These are phyloP conservation scores for Psilocybe cyanescens DNA, from an alignment of 768 basidiomycete genomes.

Conservation along the genomic window DNA sequence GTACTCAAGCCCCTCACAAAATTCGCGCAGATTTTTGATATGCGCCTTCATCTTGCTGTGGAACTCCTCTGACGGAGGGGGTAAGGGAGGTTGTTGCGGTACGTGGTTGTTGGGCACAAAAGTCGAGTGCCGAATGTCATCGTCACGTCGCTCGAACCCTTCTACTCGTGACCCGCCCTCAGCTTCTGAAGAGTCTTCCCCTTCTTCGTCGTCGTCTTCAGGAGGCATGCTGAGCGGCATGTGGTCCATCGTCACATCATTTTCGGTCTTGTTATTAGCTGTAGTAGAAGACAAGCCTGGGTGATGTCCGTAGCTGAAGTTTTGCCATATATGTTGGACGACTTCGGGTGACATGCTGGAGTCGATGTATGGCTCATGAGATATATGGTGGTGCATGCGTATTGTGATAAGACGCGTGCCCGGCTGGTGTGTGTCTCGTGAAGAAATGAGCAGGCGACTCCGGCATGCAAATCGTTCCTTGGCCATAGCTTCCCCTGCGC, in stretches of 20 bases:
- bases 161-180: background rate
- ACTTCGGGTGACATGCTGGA: slow-evolving; percentile 40
- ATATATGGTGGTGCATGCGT: slow-evolving; percentile 47
- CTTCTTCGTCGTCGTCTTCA: background rate
- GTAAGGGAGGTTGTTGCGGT: slow-evolving; percentile 11
- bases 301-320: slow-evolving; percentile 27
- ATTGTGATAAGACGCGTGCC: slow-evolving; percentile 36
- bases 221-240: background rate
- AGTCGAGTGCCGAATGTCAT: background rate
- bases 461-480: slow-evolving; percentile 48
- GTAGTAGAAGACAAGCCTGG: background rate
- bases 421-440: slow-evolving; percentile 33
- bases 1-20: slow-evolving; percentile 49
- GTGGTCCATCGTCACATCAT: background rate
- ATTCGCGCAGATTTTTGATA: slow-evolving; percentile 46
- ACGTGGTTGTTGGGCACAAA: background rate
- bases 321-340: slow-evolving; percentile 37
- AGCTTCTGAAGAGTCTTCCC: slow-evolving; percentile 5
- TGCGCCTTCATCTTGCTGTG: slow-evolving; percentile 43
- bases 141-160: background rate
- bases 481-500: slow-evolving; percentile 40
- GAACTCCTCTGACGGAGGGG: slow-evolving; percentile 28
- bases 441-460: slow-evolving; percentile 50
- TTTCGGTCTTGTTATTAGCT: background rate
- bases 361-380: slow-evolving; percentile 48